phyloP scores from a whole-genome alignment of 495 filamentous ascomycete genomes.

The Geopyxis carbonaria region DNA sequence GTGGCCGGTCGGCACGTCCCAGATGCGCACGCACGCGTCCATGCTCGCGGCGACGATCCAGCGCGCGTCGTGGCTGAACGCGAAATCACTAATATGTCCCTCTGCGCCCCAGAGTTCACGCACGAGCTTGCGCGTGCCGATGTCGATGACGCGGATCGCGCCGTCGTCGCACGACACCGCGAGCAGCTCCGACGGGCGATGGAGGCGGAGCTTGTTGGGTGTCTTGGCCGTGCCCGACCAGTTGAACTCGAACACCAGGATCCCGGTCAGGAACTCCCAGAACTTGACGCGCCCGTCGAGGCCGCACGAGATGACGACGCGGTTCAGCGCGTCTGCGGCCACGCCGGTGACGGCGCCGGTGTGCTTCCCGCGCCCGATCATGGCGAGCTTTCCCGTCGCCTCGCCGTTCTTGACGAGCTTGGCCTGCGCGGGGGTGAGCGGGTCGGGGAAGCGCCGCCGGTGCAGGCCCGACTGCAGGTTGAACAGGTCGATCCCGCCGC shows the following conservation, averaged over 20 bases:
- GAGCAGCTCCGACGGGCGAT: constrained; percentile 64
- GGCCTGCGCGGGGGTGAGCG: constrained; percentile 45
- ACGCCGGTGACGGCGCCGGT: constrained; percentile 69
- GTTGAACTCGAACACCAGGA: constrained; percentile 61
- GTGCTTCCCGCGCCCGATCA: constrained; percentile 45
- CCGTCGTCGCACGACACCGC: constrained; percentile 81
- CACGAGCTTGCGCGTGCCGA: constrained; percentile 74
- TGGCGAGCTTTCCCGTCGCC: constrained; percentile 27
- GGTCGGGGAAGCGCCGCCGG: constrained; percentile 67
- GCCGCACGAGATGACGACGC: constrained; percentile 62
- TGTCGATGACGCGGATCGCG: constrained; percentile 73
- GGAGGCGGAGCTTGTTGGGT: constrained; percentile 59
- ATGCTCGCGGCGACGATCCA: constrained; percentile 84
- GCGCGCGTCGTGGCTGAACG: constrained; percentile 80
- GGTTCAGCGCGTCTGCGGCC: constrained; percentile 68
- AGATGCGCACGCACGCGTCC: constrained; percentile 68
- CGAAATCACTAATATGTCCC: constrained; percentile 68
- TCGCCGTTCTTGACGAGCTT: constrained; percentile 33
- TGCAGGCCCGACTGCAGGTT: constrained; percentile 87
- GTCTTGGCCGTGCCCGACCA: constrained; percentile 65
- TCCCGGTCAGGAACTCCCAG: constrained; percentile 77
- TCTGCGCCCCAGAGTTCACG: constrained; percentile 82
- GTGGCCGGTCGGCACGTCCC: constrained; percentile 92
- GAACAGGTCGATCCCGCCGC: constrained; percentile 76
- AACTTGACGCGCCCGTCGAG: constrained; percentile 95